Percentiles rank a stretch among this genome's conserved stretches.
Evolutionary conservation across 2,329 filamentous ascomycete species (phyloP).

Genomic region (Aspergillus neoniger): DNA sequence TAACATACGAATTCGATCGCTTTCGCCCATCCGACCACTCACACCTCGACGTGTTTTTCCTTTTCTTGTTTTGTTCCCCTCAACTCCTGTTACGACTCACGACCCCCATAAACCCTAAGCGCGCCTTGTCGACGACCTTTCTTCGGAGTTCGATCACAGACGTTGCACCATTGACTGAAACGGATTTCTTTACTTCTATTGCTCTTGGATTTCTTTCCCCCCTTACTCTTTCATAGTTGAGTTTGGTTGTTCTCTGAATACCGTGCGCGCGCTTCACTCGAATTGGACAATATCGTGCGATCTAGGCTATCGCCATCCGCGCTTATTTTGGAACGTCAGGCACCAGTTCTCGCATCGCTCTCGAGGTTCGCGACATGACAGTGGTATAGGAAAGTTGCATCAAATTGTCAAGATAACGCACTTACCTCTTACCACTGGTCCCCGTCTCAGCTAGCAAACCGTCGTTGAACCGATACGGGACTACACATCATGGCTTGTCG

Average conservation of each 20-base stretch:
- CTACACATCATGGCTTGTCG: constrained; percentile 39
- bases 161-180: constrained; percentile 15
- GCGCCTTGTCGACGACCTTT: constrained; percentile 12
- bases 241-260: background rate
- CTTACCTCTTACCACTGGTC: background rate
- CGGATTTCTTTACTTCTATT: constrained; percentile 3
- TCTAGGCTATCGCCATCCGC: constrained; percentile 3
- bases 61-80: constrained; percentile 17
- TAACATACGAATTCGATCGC: constrained; percentile 24
- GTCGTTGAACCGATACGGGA: constrained; percentile 8
- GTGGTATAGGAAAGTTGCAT: constrained; percentile 13
- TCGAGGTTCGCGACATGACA: constrained; percentile 18
- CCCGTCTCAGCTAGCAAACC: background rate
- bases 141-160: constrained; percentile 5
- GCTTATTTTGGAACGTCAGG: background rate
- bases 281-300: constrained; percentile 5
- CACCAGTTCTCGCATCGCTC: constrained; percentile 1
- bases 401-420: constrained; percentile 9
- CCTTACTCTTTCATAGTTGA: background rate
- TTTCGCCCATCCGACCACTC: constrained; percentile 24
- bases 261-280: constrained; percentile 12
- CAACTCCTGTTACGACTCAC: constrained; percentile 27
- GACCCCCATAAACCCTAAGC: constrained; percentile 16
- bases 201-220: background rate
- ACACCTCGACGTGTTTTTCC: constrained; percentile 26